Percentiles rank a stretch among this genome's conserved stretches.
These are phyloP conservation scores for Brachypodium distachyon DNA, from an alignment of 202 grass and related monocot species.

Conservation along the genomic window DNA sequence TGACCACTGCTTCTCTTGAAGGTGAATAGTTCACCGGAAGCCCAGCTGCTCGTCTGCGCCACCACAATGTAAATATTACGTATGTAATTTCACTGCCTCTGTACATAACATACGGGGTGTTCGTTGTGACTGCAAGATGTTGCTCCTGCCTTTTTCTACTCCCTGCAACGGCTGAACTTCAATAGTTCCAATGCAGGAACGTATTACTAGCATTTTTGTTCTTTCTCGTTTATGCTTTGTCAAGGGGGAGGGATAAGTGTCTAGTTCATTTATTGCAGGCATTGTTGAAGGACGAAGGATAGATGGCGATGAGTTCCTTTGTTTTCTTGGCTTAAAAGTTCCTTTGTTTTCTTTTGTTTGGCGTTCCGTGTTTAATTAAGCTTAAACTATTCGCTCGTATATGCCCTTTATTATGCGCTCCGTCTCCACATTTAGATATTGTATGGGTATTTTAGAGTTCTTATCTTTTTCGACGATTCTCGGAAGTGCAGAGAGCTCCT, in stretches of 20 bases:
- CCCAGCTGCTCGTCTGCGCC: neutral
- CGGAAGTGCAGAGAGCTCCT: too few species aligned
- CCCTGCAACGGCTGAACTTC: neutral
- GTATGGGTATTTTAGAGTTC: too few species aligned
- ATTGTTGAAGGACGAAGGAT: neutral
- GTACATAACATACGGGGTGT: neutral
- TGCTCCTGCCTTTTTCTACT: neutral
- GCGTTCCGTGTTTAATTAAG: neutral
- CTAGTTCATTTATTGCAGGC: neutral
- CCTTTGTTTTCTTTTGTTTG: neutral
- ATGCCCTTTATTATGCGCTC: too few species aligned
- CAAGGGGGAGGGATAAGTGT: neutral
- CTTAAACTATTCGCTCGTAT: neutral
- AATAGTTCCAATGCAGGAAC: neutral
- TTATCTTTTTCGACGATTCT: too few species aligned
- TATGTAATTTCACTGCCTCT: neutral
- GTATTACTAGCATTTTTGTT: too few species aligned
- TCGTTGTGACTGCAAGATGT: neutral
- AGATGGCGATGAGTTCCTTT: neutral
- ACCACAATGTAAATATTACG: conserved; percentile 22
- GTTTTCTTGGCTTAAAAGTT: neutral
- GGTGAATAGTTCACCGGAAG: neutral
- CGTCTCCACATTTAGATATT: too few species aligned
- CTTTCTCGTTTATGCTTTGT: neutral
- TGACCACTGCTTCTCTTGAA: neutral